A percentile compares a stretch with the other conserved stretches of the same genome.
phyloP scores from a whole-genome alignment of 2,329 filamentous ascomycete species.

The Decorospora gaudefroyi region DNA sequence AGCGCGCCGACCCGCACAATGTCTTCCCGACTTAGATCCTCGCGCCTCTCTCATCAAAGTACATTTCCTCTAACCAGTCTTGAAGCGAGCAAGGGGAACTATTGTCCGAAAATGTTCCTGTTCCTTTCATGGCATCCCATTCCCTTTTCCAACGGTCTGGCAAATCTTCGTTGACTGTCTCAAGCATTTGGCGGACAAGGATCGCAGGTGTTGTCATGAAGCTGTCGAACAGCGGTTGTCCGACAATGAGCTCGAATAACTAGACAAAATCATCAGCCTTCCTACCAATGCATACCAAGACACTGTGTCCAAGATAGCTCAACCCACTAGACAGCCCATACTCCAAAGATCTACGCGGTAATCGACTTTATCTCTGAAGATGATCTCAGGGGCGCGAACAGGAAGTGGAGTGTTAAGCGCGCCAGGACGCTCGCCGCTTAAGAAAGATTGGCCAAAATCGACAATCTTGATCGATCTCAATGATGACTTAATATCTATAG shows the following conservation, averaged over 20 bases:
- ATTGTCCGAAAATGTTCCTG: constrained; percentile 16
- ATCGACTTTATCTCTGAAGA: constrained; percentile 46
- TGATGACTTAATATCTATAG: not conserved
- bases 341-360: constrained; percentile 49
- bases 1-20: constrained; percentile 22
- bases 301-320: constrained; percentile 3
- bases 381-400: constrained; percentile 47
- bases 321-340: constrained; percentile 46
- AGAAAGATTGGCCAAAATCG: constrained; percentile 50
- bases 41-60: constrained; percentile 41
- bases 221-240: constrained; percentile 48
- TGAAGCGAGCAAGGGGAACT: constrained; percentile 35
- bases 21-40: constrained; percentile 25
- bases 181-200: constrained; percentile 46
- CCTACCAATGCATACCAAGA: no score
- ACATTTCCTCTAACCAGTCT: constrained; percentile 48
- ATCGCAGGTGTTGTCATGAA: constrained; percentile 42
- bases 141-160: constrained; percentile 41
- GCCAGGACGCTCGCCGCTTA: constrained; percentile 21
- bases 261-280: no score
- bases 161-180: constrained; percentile 42
- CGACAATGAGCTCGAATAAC: constrained; percentile 47
- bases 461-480: constrained; percentile 25
- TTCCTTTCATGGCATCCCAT: constrained; percentile 35
- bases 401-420: constrained; percentile 44